Percentiles rank a stretch among this genome's conserved stretches.
Evolutionary conservation across 2,329 filamentous ascomycete genomes (phyloP).

Genomic region (Camillea tinctor): DNA sequence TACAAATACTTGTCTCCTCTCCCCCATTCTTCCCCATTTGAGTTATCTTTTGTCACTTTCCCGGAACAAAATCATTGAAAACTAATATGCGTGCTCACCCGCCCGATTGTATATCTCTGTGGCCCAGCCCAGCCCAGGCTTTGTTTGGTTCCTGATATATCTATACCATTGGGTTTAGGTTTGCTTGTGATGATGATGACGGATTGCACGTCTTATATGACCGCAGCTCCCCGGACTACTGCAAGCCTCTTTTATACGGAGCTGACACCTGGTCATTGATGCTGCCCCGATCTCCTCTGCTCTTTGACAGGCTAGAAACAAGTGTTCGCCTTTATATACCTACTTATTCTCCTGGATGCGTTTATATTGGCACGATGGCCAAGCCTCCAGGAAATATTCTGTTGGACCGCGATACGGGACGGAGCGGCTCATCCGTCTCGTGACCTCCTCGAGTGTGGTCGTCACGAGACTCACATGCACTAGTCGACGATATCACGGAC

Average conservation of each 20-base stretch:
- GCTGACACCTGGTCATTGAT: not conserved
- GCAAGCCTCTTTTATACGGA: not conserved
- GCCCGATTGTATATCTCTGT: not conserved
- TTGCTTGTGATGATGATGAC: too few relatives aligned
- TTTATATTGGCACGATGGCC: not conserved
- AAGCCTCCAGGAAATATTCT: not conserved
- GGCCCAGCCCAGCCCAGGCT: too few relatives aligned
- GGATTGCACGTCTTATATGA: not conserved
- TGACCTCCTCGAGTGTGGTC: conserved; percentile 7
- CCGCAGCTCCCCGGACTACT: not conserved
- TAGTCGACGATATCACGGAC: not conserved
- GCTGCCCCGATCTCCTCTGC: not conserved
- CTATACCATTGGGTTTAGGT: too few relatives aligned
- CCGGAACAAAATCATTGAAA: not conserved
- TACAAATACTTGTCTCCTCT: conserved; percentile 17
- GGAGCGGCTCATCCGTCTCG: not conserved
- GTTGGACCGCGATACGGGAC: not conserved
- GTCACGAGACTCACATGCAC: conserved; percentile 2
- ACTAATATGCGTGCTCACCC: not conserved
- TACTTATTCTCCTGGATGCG: not conserved
- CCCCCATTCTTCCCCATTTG: not conserved
- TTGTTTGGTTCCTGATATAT: too few relatives aligned
- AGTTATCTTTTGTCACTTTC: not conserved
- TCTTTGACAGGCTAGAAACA: not conserved
- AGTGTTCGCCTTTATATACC: not conserved